Percentiles rank a stretch among this genome's conserved stretches.
Evolutionary conservation across 306 rosid genomes (phyloP).

Genomic region (Neltuma alba): DNA sequence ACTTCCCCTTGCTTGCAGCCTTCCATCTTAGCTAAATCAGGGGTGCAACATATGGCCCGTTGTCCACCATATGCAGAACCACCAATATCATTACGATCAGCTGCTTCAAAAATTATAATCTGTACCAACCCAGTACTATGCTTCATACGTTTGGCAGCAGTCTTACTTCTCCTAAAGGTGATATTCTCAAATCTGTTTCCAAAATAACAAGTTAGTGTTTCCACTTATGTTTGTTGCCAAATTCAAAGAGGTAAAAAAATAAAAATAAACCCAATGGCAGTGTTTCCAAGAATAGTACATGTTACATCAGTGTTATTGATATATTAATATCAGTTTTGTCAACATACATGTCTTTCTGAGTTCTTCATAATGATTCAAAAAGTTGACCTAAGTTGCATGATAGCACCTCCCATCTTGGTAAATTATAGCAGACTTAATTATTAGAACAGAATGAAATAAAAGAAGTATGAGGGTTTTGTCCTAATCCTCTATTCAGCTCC

Average conservation of each 20-base stretch:
- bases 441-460: not conserved
- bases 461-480: not conserved
- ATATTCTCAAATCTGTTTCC: constrained; percentile 73
- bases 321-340: constrained; percentile 6
- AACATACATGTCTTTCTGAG: not conserved
- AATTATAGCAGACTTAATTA: not conserved
- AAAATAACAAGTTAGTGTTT: constrained; percentile 29
- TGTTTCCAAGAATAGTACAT: constrained; percentile 27
- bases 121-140: constrained; percentile 64
- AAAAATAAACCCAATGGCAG: not conserved
- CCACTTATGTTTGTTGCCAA: constrained; percentile 7
- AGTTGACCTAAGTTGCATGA: not conserved
- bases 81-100: constrained; percentile 89
- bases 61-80: constrained; percentile 99
- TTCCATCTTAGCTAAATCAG: constrained; percentile 92
- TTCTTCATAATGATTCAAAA: constrained; percentile 22
- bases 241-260: constrained; percentile 1
- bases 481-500: not conserved
- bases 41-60: constrained; percentile 88
- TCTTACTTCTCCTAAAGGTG: constrained; percentile 71
- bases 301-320: not conserved
- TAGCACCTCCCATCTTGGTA: not conserved
- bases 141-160: constrained; percentile 53
- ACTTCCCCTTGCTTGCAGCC: constrained; percentile 95
- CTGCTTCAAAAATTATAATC: constrained; percentile 83